Conservation (phyloP, 2,329 filamentous ascomycete genomes). For the Dactylonectria macrodidyma region DNA sequence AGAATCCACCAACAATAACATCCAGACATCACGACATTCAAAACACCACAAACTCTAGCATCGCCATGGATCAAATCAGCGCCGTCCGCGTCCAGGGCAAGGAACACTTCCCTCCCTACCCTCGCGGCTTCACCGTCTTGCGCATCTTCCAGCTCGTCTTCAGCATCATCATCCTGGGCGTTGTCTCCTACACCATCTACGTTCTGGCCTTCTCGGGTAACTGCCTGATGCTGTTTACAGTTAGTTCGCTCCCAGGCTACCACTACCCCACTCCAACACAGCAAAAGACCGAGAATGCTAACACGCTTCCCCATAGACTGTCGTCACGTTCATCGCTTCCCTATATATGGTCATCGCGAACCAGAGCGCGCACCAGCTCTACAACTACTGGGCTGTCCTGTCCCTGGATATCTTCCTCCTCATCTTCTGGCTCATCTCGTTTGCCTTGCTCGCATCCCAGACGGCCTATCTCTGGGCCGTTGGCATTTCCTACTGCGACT, state of each 20-base stretch:
- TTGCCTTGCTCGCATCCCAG: conserved; percentile 57
- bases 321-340: conserved; percentile 61
- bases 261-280: not conserved
- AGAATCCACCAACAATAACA: not conserved
- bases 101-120: conserved; percentile 58
- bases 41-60: not conserved
- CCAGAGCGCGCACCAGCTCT: conserved; percentile 56
- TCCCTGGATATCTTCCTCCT: conserved; percentile 65
- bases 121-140: conserved; percentile 59
- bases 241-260: conserved; percentile 45
- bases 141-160: conserved; percentile 64
- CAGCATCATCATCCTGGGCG: conserved; percentile 61
- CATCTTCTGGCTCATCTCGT: conserved; percentile 67
- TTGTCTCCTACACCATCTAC: conserved; percentile 61
- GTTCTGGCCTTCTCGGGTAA: conserved; percentile 55
- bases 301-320: conserved; percentile 48
- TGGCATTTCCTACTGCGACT: conserved; percentile 41
- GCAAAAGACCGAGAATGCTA: too few species aligned
- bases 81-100: conserved; percentile 11
- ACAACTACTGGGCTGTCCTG: conserved; percentile 69
- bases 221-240: conserved; percentile 56
- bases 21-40: not conserved
- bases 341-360: conserved; percentile 64
- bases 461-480: conserved; percentile 47
- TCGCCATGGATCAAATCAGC: not conserved